Conservation (phyloP, 1,139 yeast genomes). For the Hansenula anomala region DNA sequence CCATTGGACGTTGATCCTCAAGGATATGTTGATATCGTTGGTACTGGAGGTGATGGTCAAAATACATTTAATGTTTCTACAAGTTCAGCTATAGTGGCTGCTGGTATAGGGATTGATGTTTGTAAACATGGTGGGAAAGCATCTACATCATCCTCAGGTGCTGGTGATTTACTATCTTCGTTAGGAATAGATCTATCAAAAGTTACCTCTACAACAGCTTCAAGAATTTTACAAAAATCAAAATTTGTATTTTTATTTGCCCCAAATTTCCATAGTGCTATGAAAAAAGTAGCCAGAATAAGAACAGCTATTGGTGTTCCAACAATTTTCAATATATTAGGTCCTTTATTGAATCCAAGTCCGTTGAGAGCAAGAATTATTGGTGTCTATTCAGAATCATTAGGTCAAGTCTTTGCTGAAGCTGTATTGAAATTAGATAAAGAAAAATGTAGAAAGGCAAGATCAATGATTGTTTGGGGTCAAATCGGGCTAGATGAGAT, state of each 20-base stretch:
- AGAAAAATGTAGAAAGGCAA: constrained; percentile 40
- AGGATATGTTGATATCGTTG: constrained; percentile 85
- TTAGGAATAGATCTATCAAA: constrained; percentile 75
- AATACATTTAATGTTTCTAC: constrained; percentile 95
- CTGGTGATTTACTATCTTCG: constrained; percentile 78
- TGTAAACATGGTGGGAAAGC: constrained; percentile 98
- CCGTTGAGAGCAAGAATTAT: constrained; percentile 77
- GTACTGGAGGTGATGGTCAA: constrained; percentile 98
- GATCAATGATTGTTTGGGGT: constrained; percentile 89
- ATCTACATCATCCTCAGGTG: constrained; percentile 86
- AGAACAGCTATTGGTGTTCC: constrained; percentile 81
- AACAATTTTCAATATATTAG: constrained; percentile 87
- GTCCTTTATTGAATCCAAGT: constrained; percentile 90
- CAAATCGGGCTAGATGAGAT: constrained; percentile 88
- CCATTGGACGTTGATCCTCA: constrained; percentile 36
- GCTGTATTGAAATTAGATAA: constrained; percentile 62
- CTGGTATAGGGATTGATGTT: constrained; percentile 80
- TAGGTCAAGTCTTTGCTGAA: constrained; percentile 82
- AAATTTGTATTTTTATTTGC: constrained; percentile 81
- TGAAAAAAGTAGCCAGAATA: constrained; percentile 78
- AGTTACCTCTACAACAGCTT: constrained; percentile 63
- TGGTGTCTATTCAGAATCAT: constrained; percentile 77
- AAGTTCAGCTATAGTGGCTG: constrained; percentile 88
- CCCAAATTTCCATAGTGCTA: constrained; percentile 92
- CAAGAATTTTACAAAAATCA: constrained; percentile 47